phyloP scores from a whole-genome alignment of 768 basidiomycete species.

The Kwoniella pini region DNA sequence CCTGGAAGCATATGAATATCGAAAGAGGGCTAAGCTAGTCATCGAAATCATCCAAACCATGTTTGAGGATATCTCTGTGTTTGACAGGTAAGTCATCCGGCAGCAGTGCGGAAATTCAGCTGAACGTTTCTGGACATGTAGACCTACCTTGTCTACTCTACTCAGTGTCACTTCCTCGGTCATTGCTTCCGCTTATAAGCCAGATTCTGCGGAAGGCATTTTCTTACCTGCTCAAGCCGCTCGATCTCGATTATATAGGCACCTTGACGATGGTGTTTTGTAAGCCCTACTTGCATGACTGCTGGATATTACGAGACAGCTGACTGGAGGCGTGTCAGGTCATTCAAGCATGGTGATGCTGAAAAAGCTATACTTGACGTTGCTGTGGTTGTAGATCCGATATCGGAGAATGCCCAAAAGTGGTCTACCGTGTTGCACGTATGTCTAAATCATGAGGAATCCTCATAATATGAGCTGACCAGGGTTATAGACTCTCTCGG shows the following conservation, averaged over 20 bases:
- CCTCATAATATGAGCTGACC: background rate
- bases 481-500: conserved; percentile 37
- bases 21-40: conserved; percentile 69
- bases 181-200: conserved; percentile 66
- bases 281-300: conserved; percentile 55
- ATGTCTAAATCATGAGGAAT: conserved; percentile 23
- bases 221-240: conserved; percentile 68
- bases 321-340: conserved; percentile 57
- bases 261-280: conserved; percentile 67
- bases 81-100: conserved; percentile 59
- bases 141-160: conserved; percentile 63
- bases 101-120: background rate
- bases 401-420: conserved; percentile 79
- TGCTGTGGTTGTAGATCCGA: conserved; percentile 75
- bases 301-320: background rate
- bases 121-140: conserved; percentile 46
- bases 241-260: conserved; percentile 64
- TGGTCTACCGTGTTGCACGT: conserved; percentile 81
- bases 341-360: conserved; percentile 70
- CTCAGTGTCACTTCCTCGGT: conserved; percentile 70
- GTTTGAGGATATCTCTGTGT: conserved; percentile 54
- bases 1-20: conserved; percentile 72
- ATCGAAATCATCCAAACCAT: conserved; percentile 66
- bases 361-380: conserved; percentile 69
- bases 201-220: conserved; percentile 58